Evolutionary conservation across 139 green algal genomes (phyloP).

Genomic region (Coelastrella sp.): DNA sequence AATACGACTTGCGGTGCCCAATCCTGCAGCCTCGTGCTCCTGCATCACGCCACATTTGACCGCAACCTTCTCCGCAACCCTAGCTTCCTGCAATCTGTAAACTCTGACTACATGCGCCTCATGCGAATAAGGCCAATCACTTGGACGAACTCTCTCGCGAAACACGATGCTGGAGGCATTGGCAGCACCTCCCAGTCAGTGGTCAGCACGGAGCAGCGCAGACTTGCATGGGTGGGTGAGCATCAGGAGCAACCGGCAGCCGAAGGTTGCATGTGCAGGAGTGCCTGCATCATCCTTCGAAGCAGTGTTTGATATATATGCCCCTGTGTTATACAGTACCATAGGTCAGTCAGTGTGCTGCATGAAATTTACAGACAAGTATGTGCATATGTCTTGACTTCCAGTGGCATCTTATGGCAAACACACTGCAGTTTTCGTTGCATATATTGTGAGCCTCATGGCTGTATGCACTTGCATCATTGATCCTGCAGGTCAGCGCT

Average conservation of each 20-base stretch:
- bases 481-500: conserved; percentile 16
- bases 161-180: background rate
- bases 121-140: background rate
- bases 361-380: too few species aligned
- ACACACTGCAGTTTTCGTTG: too few species aligned
- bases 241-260: too few species aligned
- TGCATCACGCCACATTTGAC: conserved; percentile 38
- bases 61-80: conserved; percentile 59
- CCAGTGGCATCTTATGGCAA: too few species aligned
- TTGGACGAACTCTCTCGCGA: background rate
- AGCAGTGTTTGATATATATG: too few species aligned
- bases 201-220: background rate
- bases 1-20: background rate
- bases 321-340: too few species aligned
- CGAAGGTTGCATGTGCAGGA: too few species aligned
- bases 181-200: background rate
- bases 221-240: background rate
- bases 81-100: background rate
- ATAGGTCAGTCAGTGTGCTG: too few species aligned
- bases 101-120: background rate
- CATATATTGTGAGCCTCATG: too few species aligned
- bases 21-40: background rate
- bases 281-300: too few species aligned
- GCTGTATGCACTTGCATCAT: background rate
- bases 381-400: too few species aligned